Evolutionary conservation across 2,329 filamentous ascomycete genomes (phyloP).

Genomic region (Magnaporthales sp.): DNA sequence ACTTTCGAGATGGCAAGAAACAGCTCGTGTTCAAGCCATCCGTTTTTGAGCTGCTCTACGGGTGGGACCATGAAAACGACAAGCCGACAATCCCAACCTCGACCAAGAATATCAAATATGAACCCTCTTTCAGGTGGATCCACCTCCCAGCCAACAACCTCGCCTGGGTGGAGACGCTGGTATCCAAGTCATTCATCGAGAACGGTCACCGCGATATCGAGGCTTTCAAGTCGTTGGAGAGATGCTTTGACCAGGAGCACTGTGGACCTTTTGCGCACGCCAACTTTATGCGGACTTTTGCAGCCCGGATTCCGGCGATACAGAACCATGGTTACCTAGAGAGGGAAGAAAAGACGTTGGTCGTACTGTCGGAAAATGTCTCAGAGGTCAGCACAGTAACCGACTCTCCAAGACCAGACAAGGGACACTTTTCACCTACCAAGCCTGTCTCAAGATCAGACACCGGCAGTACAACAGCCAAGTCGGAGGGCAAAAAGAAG

Average conservation of each 20-base stretch:
- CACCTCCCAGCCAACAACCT: constrained; percentile 46
- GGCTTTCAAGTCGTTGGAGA: constrained; percentile 53
- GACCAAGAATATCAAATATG: constrained; percentile 34
- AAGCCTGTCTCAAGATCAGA: neutral
- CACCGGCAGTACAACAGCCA: constrained; percentile 2
- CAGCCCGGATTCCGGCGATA: constrained; percentile 37
- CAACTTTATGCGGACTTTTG: constrained; percentile 53
- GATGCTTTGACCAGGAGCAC: constrained; percentile 54
- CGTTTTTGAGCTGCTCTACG: constrained; percentile 43
- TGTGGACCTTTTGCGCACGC: constrained; percentile 48
- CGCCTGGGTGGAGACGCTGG: constrained; percentile 52
- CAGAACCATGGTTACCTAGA: constrained; percentile 17
- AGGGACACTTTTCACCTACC: neutral
- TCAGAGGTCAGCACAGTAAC: constrained; percentile 13
- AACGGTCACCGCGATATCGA: constrained; percentile 53
- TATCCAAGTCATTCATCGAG: constrained; percentile 58
- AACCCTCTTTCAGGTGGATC: constrained; percentile 42
- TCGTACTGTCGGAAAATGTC: constrained; percentile 18
- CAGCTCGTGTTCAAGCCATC: constrained; percentile 36
- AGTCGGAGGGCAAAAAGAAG: constrained; percentile 21
- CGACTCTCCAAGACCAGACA: neutral
- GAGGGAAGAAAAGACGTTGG: constrained; percentile 21
- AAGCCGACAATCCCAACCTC: constrained; percentile 37
- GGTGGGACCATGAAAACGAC: constrained; percentile 33
- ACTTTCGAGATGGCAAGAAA: constrained; percentile 26